Evolutionary conservation across 805 yeast species (phyloP), one percentile per base, ranked within the genome.

Genomic region (Tetrapisispora taiwanensis): DNA sequence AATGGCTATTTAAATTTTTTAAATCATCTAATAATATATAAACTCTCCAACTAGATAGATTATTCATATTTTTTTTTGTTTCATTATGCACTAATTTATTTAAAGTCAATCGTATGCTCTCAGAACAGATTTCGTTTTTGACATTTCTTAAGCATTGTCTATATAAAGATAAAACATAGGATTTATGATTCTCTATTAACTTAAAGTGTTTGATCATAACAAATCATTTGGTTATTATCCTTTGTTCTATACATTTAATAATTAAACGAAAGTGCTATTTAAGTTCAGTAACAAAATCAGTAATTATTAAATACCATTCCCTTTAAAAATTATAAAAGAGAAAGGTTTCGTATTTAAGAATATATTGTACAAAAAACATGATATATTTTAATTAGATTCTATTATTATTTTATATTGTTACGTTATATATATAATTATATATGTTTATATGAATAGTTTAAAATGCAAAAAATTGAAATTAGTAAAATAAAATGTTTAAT

Each of bases 131-230:
- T 34, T 39, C 30, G 30, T 52, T 43, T 7, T 47, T 33, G 1
- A 55, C 39, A 43, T 62, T 63, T 30, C 67, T 54, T 26, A 64
- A 39, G 4, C 60, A 49, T n/a, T 54, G 46, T 8, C 67, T 52
- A 43, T 63, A 66, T 17, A 66, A 48, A 10, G 46, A 47, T 5
- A 60, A 36, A 0, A 66, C 67, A 36, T 60, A 54, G 6, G 30
- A 30, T 38, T 48, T 56, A 41, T 67, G 71, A 2, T 57, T 46
- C 4, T 44, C 44, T 3, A 64, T 42, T 8, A 48, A 33, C 14
- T 54, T 53, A 49, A 67, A 67, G 44, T 61, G 64, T 7, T 53
- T 51, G 24, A 59, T 62, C 67, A 58, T 55, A 13, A 34, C 22
- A 27, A 1, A 10, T 12, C 30, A 28, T 10, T 8, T 22, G 8